These are phyloP conservation scores for Aspergillus kassunensis DNA, from an alignment of 495 filamentous ascomycete genomes.

Conservation along the genomic window DNA sequence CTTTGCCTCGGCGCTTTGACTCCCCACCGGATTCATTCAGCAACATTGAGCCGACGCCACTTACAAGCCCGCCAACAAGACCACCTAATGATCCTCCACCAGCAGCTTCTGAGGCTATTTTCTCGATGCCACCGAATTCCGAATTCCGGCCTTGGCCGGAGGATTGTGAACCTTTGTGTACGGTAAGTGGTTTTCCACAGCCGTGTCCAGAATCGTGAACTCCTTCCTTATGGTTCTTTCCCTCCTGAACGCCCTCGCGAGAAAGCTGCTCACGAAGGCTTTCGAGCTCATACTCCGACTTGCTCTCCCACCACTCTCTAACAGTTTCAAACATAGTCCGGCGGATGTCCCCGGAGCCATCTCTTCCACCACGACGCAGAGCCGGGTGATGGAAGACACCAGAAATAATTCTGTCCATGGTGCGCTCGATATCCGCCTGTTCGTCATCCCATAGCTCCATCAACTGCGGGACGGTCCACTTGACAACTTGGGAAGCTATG, in stretches of 20 bases:
- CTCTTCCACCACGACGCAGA: conserved; percentile 61
- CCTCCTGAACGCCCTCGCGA: conserved; percentile 68
- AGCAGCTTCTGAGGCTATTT: conserved; percentile 40
- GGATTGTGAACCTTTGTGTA: conserved; percentile 42
- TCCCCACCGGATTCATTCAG: conserved; percentile 26
- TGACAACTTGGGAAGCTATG: conserved; percentile 69
- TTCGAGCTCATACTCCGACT: conserved; percentile 55
- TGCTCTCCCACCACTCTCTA: conserved; percentile 71
- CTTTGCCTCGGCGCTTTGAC: not conserved
- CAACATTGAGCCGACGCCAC: conserved; percentile 43
- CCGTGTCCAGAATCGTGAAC: conserved; percentile 82
- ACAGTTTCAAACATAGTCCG: conserved; percentile 72
- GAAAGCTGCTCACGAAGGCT: conserved; percentile 67
- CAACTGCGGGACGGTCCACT: conserved; percentile 80
- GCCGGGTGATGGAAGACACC: conserved; percentile 88
- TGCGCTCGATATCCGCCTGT: conserved; percentile 57
- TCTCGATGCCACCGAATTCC: conserved; percentile 31
- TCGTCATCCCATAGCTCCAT: conserved; percentile 85
- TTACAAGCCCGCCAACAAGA: conserved; percentile 48
- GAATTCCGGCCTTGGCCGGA: conserved; percentile 22
- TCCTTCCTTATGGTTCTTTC: conserved; percentile 79
- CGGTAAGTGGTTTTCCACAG: conserved; percentile 66
- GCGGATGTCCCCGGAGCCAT: conserved; percentile 70
- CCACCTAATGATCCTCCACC: conserved; percentile 49
- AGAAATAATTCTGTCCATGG: conserved; percentile 67